Percentiles rank a stretch among this genome's conserved stretches.
Evolutionary conservation across 192 early-diverging fungal genomes (phyloP).

Genomic region (Podochytrium sp.): DNA sequence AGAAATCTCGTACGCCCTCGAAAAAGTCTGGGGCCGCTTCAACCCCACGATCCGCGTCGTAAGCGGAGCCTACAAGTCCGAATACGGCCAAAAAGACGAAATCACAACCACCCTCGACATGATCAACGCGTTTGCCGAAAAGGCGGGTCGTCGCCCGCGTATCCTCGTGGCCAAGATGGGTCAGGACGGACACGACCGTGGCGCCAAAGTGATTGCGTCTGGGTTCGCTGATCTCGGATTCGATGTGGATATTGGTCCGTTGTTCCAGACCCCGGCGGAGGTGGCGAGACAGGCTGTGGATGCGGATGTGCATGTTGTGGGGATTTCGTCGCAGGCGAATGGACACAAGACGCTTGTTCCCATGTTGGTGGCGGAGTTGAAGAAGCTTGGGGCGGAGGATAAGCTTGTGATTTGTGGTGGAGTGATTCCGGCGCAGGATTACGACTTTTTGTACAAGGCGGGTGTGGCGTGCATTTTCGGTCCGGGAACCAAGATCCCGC

Average conservation of each 20-base stretch:
- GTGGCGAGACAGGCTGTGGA: conserved; percentile 88
- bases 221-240: conserved; percentile 90
- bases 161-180: conserved; percentile 92
- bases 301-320: conserved; percentile 88
- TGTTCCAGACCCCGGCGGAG: conserved; percentile 88
- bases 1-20: conserved; percentile 81
- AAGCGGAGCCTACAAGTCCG: conserved; percentile 83
- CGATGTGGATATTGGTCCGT: conserved; percentile 87
- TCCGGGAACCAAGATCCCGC: conserved; percentile 80
- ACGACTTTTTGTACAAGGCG: conserved; percentile 77
- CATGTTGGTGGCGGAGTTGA: conserved; percentile 74
- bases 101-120: conserved; percentile 65
- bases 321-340: conserved; percentile 85
- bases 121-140: conserved; percentile 69
- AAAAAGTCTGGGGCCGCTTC: conserved; percentile 83
- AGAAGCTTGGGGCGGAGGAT: conserved; percentile 73
- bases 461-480: conserved; percentile 86
- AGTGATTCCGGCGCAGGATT: conserved; percentile 88
- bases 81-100: conserved; percentile 73
- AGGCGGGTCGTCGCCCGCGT: conserved; percentile 83
- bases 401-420: conserved; percentile 82
- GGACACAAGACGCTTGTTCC: conserved; percentile 89
- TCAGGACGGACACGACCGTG: conserved; percentile 91
- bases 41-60: conserved; percentile 80
- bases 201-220: conserved; percentile 91